Base-by-base conservation (phyloP, 148 eudicot species). In the Amaranthus hypochondriacus region DNA sequence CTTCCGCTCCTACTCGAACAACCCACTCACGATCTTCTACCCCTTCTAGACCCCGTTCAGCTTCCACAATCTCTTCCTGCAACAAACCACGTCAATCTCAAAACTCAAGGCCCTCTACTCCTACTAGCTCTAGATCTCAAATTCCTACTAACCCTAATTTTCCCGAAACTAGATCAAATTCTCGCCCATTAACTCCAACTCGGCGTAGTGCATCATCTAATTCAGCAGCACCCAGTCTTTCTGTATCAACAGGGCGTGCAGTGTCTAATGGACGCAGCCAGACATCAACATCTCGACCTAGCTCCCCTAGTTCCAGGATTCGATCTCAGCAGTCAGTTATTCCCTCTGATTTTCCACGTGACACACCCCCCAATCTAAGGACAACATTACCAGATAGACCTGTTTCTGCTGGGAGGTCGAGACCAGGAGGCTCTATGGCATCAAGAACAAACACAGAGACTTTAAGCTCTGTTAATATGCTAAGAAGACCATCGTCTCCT, bases 131-230 rank as follows among this genome's bases (percentile, higher is more conserved):
- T 42, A 88, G 98, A 79, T 83, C 98, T 6, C 92, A 87, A 52
- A 62, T 83, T 43, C 66, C 92, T 57, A 77, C 88, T 70, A 91
- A 82, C 79, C 77, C 82, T 71, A 87, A 71, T 71, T 66, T 85
- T 74, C 85, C 88, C 15, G 57, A 82, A 70, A 58, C 80, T 71
- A 81, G 92, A 48, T 70, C 90, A 69, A 78, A 77, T 71, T 92
- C 98, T 12, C 89, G 97, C 74, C 90, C 98, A 62, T 90, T 96
- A 78, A 95, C 98, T 56, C 98, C 98, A 69, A 92, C 96, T 43
- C 89, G 97, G 12, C 81, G 93, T 50, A 87, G 66, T 74, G 44
- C 87, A 48, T 73, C 87, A 73, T 87, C 92, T 66, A 79, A 89
- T 47, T 70, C 82, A 72, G 73, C 83, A 51, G 56, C 88, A 62